A percentile compares a stretch with the other conserved stretches of the same genome.
Conservation (phyloP, 345 rosid species). For the Brassica juncea region DNA sequence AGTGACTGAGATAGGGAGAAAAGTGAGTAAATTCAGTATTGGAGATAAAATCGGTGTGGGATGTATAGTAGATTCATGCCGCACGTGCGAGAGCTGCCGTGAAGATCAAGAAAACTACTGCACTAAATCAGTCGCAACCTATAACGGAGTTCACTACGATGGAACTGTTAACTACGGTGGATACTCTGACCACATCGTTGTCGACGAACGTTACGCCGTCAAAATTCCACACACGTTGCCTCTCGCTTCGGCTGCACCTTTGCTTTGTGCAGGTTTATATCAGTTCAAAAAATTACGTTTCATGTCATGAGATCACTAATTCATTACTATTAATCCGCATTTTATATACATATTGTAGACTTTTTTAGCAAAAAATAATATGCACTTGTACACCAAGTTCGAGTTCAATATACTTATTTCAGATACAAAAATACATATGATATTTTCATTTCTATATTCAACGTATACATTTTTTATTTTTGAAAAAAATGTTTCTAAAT, state of each 20-base stretch:
- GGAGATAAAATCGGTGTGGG: constrained; percentile 67
- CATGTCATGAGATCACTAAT: background rate
- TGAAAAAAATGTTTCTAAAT: background rate
- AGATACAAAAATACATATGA: background rate
- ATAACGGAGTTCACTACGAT: constrained; percentile 39
- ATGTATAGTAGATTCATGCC: constrained; percentile 58
- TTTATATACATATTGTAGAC: background rate
- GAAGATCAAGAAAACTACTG: constrained; percentile 59
- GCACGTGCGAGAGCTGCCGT: constrained; percentile 52
- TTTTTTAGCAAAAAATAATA: background rate
- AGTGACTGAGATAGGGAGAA: constrained; percentile 58
- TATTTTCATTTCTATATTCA: background rate
- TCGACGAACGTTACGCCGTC: constrained; percentile 50
- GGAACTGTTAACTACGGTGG: constrained; percentile 63
- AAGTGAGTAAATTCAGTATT: constrained; percentile 47
- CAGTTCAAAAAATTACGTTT: background rate
- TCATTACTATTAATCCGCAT: background rate
- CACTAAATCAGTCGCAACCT: constrained; percentile 45
- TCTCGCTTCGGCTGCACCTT: constrained; percentile 59
- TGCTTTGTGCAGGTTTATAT: constrained; percentile 58
- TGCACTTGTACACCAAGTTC: background rate
- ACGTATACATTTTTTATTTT: background rate
- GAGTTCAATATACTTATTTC: background rate
- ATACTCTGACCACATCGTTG: constrained; percentile 60
- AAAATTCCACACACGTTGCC: constrained; percentile 50